phyloP scores from a whole-genome alignment of 768 basidiomycete genomes.

The Termitomyces sp. region DNA sequence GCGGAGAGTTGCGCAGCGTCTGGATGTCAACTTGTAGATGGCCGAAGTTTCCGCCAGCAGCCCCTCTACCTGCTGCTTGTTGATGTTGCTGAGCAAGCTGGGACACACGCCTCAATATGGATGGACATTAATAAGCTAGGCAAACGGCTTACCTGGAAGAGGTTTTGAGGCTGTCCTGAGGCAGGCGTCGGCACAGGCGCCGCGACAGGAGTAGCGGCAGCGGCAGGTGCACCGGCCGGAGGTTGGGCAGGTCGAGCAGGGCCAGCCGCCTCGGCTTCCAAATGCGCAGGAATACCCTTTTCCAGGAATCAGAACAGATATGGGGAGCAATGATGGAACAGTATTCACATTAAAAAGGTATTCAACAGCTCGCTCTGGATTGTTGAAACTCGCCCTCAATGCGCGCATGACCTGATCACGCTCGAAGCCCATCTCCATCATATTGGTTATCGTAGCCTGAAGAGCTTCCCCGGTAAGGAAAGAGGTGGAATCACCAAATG shows the following conservation, averaged over 20 bases:
- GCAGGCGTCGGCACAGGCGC: conserved; percentile 22
- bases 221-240: conserved; percentile 27
- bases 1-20: conserved; percentile 54
- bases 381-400: conserved; percentile 91
- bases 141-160: conserved; percentile 65
- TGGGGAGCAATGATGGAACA: not conserved
- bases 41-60: conserved; percentile 23
- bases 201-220: conserved; percentile 31
- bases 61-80: conserved; percentile 37
- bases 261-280: conserved; percentile 45
- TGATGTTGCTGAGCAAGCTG: conserved; percentile 75
- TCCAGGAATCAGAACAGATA: conserved; percentile 6
- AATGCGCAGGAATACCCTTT: conserved; percentile 77
- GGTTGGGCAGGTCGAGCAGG: conserved; percentile 27
- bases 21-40: conserved; percentile 35
- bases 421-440: conserved; percentile 93
- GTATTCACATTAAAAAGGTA: conserved; percentile 83
- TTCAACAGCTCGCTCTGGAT: conserved; percentile 97
- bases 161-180: conserved; percentile 64
- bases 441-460: conserved; percentile 71
- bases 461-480: conserved; percentile 77
- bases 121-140: not conserved
- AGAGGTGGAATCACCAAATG: conserved; percentile 42
- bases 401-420: conserved; percentile 81
- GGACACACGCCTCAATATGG: not conserved